These are phyloP conservation scores for Pythium aphanidermatum DNA, from an alignment of 352 stramenopile species.

Conservation along the genomic window DNA sequence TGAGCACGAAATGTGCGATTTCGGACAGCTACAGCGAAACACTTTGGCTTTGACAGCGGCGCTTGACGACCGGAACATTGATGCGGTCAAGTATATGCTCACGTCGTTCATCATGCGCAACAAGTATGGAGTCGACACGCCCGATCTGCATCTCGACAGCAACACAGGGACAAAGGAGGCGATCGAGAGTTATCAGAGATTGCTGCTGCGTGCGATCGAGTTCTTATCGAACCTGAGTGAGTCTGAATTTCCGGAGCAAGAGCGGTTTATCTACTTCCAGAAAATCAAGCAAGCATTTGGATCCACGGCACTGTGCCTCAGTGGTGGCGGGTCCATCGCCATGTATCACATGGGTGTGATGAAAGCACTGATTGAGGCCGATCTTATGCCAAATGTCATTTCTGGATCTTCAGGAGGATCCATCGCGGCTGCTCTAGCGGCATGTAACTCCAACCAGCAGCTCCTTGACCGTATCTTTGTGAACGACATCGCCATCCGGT, in stretches of 20 bases:
- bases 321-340: slow-evolving; percentile 84
- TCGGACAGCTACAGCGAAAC: slow-evolving; percentile 39
- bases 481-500: slow-evolving; percentile 55
- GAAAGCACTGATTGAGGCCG: slow-evolving; percentile 77
- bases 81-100: slow-evolving; percentile 54
- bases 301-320: slow-evolving; percentile 88
- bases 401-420: slow-evolving; percentile 90
- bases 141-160: slow-evolving; percentile 45
- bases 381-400: slow-evolving; percentile 89
- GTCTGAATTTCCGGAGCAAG: slow-evolving; percentile 25
- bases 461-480: slow-evolving; percentile 45
- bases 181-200: slow-evolving; percentile 45
- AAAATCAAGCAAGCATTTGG: slow-evolving; percentile 81
- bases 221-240: slow-evolving; percentile 25
- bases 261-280: slow-evolving; percentile 52
- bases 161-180: slow-evolving; percentile 57
- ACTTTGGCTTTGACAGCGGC: slow-evolving; percentile 28
- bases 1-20: slow-evolving; percentile 58
- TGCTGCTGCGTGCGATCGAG: slow-evolving; percentile 41
- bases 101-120: slow-evolving; percentile 59
- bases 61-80: slow-evolving; percentile 29
- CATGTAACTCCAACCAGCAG: slow-evolving; percentile 83
- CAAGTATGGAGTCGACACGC: slow-evolving; percentile 48
- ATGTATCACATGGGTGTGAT: slow-evolving; percentile 96
- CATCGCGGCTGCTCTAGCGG: slow-evolving; percentile 84